A percentile compares a stretch with the other conserved stretches of the same genome.
Conservation (phyloP, 306 rosid genomes). For the Mimosa pudica region DNA sequence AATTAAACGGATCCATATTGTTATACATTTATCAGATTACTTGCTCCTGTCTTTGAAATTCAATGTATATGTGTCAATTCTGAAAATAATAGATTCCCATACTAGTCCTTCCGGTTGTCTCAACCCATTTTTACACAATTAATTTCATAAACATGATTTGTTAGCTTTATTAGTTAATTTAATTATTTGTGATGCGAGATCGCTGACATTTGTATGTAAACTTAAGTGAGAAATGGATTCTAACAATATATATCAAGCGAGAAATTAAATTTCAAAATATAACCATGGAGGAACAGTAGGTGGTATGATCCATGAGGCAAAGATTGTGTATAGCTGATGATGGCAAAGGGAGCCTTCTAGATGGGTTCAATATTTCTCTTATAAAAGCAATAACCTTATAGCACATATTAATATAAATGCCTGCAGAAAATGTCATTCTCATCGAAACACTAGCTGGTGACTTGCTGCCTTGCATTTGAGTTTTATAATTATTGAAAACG, state of each 20-base stretch:
- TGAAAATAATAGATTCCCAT: background rate
- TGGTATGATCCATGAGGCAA: background rate
- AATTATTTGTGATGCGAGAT: background rate
- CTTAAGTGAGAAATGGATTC: background rate
- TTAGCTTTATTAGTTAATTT: background rate
- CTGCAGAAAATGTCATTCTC: constrained; percentile 6
- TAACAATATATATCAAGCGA: background rate
- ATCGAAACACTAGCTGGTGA: background rate
- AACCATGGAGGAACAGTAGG: background rate
- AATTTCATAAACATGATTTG: background rate
- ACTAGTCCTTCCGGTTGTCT: background rate
- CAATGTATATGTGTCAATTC: background rate
- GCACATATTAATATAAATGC: background rate
- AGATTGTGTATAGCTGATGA: background rate
- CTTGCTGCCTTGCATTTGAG: background rate
- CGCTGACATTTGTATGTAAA: background rate
- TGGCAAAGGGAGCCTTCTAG: background rate
- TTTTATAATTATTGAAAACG: background rate
- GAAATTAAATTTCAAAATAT: background rate
- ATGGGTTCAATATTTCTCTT: background rate
- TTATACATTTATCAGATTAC: constrained; percentile 1
- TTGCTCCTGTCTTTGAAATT: background rate
- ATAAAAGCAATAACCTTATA: constrained; percentile 3
- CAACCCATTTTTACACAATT: background rate
- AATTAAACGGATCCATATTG: background rate